phyloP scores from a whole-genome alignment of 805 yeast genomes.

The Metschnikowia lochheadii region DNA sequence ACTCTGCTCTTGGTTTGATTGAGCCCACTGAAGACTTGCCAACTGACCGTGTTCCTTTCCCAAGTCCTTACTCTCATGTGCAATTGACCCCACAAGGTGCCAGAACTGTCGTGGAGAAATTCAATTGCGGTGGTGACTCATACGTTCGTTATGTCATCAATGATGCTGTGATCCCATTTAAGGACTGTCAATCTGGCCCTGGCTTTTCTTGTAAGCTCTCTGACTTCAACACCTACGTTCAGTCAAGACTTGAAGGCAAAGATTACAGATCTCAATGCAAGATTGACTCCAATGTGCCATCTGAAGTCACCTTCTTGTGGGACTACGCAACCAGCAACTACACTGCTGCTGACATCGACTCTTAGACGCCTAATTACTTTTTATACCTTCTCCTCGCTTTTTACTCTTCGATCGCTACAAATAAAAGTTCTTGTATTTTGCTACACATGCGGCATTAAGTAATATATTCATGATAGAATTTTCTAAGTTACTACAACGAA shows the following conservation, averaged over 20 bases:
- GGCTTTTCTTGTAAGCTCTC: constrained; percentile 40
- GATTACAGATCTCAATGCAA: constrained; percentile 28
- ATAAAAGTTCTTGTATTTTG: neutral
- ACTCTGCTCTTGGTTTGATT: constrained; percentile 61
- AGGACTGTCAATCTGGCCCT: constrained; percentile 35
- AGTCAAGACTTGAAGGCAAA: constrained; percentile 24
- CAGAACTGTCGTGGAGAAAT: constrained; percentile 36
- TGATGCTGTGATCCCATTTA: constrained; percentile 38
- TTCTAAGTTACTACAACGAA: neutral
- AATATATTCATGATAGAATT: neutral
- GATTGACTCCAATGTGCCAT: constrained; percentile 19
- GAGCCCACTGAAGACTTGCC: constrained; percentile 42
- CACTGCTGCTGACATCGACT: constrained; percentile 21
- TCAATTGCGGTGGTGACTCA: constrained; percentile 24
- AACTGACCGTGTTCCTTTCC: constrained; percentile 43
- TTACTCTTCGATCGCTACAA: constrained; percentile 1
- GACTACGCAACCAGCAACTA: constrained; percentile 27
- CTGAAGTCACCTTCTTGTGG: constrained; percentile 39
- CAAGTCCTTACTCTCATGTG: constrained; percentile 42
- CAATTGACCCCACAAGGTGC: constrained; percentile 41
- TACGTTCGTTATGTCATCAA: constrained; percentile 39
- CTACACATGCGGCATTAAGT: neutral
- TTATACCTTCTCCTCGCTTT: neutral
- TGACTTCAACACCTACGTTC: constrained; percentile 29
- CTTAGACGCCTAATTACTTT: neutral